Base-by-base conservation (phyloP, 345 rosid species). In the Psidium friedrichsthalianum region DNA sequence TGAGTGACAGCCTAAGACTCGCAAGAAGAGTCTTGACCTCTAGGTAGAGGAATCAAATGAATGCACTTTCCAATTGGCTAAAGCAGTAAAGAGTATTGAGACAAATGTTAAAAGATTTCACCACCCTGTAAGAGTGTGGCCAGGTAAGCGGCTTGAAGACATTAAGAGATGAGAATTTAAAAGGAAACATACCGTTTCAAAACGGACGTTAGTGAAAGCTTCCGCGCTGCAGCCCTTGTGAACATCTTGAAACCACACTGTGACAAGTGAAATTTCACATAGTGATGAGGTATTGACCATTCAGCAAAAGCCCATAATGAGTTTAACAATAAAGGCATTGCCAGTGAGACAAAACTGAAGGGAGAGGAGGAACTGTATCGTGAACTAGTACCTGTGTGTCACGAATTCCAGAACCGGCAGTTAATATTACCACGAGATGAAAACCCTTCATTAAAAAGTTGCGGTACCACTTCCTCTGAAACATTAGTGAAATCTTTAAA, bases 211-310 rank as follows among this genome's bases (percentile, higher is more conserved):
- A 74, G 97, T 90, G 89, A 96, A 87, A 97, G 98, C 90, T 90
- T 96, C 88, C 96, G 92, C 24, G 98, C 99, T n/a, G 99, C 98
- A 88, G 98, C 95, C 91, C 99, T 92, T 2, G 98, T 95, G 91
- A 97, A 97, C 99, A 97, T 97, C 94, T 97, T 97, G 89, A 97
- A 97, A 83, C 99, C 99, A 92, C 99, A 97, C 99, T 97, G 95
- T 82, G 18, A 84, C 84, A 78, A 86, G 44, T 80, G 84, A 82
- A 86, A 61, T 64, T 25, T 6, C 82, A 85, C 12, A 25, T 84
- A 61, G 85, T 61, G 40, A 76, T 82, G 55, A n/a, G n/a, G 56
- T 57, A 58, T 54, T 83, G 74, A 15, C 54, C 64, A 49, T 36
- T 57, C 74, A 29, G 42, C 32, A 25, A 83, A 56, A 56, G 44